phyloP scores from a whole-genome alignment of 495 filamentous ascomycete species.

The Podospora pseudoanserina region DNA sequence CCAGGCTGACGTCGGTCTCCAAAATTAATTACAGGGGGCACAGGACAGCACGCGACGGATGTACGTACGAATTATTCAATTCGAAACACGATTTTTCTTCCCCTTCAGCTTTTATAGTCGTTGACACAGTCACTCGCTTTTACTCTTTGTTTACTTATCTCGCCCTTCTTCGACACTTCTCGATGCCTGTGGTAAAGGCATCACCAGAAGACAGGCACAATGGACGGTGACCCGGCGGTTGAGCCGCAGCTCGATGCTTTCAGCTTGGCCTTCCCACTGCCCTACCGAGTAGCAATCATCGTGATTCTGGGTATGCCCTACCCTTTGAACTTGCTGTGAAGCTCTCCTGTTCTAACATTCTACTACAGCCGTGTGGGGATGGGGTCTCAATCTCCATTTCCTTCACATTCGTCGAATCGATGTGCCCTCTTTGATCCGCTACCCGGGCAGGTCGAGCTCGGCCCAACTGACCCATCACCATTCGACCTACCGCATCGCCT shows the following conservation, averaged over 20 bases:
- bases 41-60: slow-evolving; percentile 12
- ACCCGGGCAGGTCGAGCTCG: slow-evolving; percentile 63
- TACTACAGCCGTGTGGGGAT: slow-evolving; percentile 77
- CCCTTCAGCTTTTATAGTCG: slow-evolving; percentile 1
- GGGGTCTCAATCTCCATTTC: slow-evolving; percentile 83
- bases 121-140: not conserved
- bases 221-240: slow-evolving; percentile 76
- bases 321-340: not conserved
- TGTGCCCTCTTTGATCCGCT: slow-evolving; percentile 73
- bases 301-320: slow-evolving; percentile 67
- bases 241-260: slow-evolving; percentile 80
- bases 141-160: slow-evolving; percentile 19
- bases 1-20: slow-evolving; percentile 23
- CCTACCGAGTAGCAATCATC: slow-evolving; percentile 74
- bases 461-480: slow-evolving; percentile 68
- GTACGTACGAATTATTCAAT: not conserved
- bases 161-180: slow-evolving; percentile 5
- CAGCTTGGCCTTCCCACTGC: slow-evolving; percentile 79
- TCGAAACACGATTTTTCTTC: slow-evolving; percentile 13
- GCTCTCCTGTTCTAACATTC: slow-evolving; percentile 7
- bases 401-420: slow-evolving; percentile 72
- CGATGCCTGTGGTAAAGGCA: slow-evolving; percentile 25
- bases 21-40: slow-evolving; percentile 21
- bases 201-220: slow-evolving; percentile 45
- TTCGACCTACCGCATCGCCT: slow-evolving; percentile 78